Base-by-base conservation (phyloP, 2,329 filamentous ascomycete species). In the Phyllosticta ampelicida region DNA sequence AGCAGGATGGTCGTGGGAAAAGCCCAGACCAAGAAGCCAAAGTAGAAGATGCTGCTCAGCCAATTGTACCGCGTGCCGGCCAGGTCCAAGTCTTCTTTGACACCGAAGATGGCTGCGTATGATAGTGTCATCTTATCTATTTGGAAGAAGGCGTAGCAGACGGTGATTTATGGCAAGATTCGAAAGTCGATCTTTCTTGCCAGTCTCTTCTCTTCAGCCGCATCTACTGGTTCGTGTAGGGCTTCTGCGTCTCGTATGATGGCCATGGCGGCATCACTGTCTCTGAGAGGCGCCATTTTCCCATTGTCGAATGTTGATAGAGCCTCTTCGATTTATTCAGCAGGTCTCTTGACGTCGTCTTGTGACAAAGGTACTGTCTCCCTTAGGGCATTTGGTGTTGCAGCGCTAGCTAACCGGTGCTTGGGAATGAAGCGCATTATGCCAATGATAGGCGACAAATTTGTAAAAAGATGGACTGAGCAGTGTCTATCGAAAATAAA, bases 71-170 rank as follows among this genome's bases (percentile, higher is more conserved):
- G 73, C 0, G 77, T 75, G 1, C 81, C 81, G n/a, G 76, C 71
- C 1, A 86, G 73, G 13, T 77, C 62, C 9, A 86, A 73, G 61
- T 84, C 82, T 1, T 83, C 76, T 20, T 76, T 74, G 60, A 87
- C 80, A 1, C 82, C 82, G 60, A 86, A 85, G 54, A 86, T 82
- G 19, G 84, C 83, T 0, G 84, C 83, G 62, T 85, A 86, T 0
- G 78, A 81, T 28, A 83, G 69, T 0, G 78, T 83, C 0, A 80
- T 63, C 54, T 63, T 63, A 51, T 62, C 60, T 48, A 61, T 57
- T 48, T 63, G 62, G 52, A 72, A 73, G 65, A 80, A 80, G 0
- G 76, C 75, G 65, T 80, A 80, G 62, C 77, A 80, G 51, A 81
- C 76, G 1, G 75, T 76, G 44, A 81, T 65, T 60, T 79, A 79